phyloP scores from a whole-genome alignment of 257 asterid genomes.

The Nicotiana noctiflora region DNA sequence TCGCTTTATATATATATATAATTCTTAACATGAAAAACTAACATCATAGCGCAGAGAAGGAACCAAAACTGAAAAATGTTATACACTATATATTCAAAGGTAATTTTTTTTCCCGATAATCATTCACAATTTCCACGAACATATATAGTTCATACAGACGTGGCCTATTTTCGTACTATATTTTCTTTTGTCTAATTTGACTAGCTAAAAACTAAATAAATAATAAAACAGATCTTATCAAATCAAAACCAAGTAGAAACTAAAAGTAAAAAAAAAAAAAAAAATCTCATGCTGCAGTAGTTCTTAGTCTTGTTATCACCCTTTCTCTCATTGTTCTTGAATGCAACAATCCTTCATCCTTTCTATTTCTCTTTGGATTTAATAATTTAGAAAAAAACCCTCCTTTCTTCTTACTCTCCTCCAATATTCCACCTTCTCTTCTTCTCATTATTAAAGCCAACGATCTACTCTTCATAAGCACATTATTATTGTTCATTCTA shows the following conservation, averaged over 20 bases:
- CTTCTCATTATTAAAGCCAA: slow-evolving; percentile 36
- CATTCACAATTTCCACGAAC: not conserved
- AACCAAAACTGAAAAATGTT: not conserved
- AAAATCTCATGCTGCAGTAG: not conserved
- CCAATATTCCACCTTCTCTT: slow-evolving; percentile 17
- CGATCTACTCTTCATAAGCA: slow-evolving; percentile 56
- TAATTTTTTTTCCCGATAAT: not conserved
- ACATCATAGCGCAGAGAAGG: not conserved
- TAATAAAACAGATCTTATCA: not conserved
- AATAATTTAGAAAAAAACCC: slow-evolving; percentile 68
- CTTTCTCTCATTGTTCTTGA: slow-evolving; percentile 44
- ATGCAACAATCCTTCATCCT: slow-evolving; percentile 26
- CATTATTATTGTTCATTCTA: not conserved
- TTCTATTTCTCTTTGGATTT: slow-evolving; percentile 21
- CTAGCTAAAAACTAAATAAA: not conserved
- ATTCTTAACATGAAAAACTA: no score
- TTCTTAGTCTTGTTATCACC: slow-evolving; percentile 10
- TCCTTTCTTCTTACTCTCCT: slow-evolving; percentile 26
- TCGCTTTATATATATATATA: no score
- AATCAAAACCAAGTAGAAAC: not conserved
- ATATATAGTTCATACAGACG: not conserved
- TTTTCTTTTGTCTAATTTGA: not conserved
- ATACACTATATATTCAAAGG: not conserved
- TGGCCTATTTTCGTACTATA: not conserved
- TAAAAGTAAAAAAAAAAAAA: not conserved